Evolutionary conservation across 1,139 yeast genomes (phyloP).

Genomic region (Taphrina pruni): DNA sequence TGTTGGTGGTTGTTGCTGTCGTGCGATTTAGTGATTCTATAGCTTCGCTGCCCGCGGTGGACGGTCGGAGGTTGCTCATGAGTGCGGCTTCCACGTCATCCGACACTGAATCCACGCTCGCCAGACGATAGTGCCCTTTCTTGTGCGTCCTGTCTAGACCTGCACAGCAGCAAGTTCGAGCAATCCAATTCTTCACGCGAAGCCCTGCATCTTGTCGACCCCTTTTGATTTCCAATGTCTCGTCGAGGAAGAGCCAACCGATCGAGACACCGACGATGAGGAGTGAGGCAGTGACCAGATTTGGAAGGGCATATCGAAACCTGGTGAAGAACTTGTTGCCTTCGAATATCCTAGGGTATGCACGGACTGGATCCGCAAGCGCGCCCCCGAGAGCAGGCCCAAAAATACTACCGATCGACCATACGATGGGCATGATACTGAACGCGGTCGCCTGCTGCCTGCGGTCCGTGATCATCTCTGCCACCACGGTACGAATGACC

Average conservation of each 20-base stretch:
- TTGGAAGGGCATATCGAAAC: slow-evolving; percentile 67
- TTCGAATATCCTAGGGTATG: slow-evolving; percentile 49
- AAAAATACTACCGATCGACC: slow-evolving; percentile 63
- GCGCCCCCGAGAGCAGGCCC: slow-evolving; percentile 66
- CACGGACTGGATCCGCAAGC: slow-evolving; percentile 53
- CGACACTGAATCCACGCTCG: slow-evolving; percentile 17
- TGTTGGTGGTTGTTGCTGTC: background rate
- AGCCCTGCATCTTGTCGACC: slow-evolving; percentile 46
- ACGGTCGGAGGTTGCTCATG: slow-evolving; percentile 21
- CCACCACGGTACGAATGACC: slow-evolving; percentile 65
- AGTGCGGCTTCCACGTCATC: slow-evolving; percentile 27
- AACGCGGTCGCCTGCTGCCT: slow-evolving; percentile 68
- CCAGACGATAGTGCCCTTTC: slow-evolving; percentile 31
- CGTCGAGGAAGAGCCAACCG: slow-evolving; percentile 65
- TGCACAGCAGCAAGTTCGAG: slow-evolving; percentile 18
- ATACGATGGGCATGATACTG: slow-evolving; percentile 64
- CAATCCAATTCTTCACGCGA: slow-evolving; percentile 28
- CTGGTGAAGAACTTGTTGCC: slow-evolving; percentile 51
- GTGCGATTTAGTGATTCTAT: slow-evolving; percentile 7
- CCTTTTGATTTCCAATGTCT: slow-evolving; percentile 55
- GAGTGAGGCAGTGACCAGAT: slow-evolving; percentile 53
- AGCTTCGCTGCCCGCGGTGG: slow-evolving; percentile 26
- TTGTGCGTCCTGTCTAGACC: background rate
- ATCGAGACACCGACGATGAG: slow-evolving; percentile 52
- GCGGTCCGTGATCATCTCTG: slow-evolving; percentile 64